Conservation (phyloP, 257 asterid species). For the Gentiana straminea region DNA sequence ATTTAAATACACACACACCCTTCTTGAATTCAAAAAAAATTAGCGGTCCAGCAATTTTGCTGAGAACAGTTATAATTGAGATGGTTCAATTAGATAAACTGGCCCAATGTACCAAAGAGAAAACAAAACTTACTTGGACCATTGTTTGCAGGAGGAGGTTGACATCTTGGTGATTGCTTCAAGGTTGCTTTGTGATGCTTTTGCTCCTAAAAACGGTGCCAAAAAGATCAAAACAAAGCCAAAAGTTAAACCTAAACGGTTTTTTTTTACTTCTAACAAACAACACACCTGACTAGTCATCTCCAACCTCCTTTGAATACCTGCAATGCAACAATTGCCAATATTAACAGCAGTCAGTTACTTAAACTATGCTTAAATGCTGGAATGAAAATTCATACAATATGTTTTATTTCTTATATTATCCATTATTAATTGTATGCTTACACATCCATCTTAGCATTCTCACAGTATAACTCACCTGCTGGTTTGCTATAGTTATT, state of each 20-base stretch:
- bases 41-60: too few relatives aligned
- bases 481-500: constrained; percentile 39
- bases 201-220: constrained; percentile 4
- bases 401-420: not conserved
- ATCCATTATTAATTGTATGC: too few relatives aligned
- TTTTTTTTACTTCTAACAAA: too few relatives aligned
- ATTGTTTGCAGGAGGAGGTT: constrained; percentile 49
- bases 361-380: not conserved
- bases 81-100: too few relatives aligned
- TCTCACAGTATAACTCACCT: constrained; percentile 24
- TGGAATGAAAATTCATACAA: not conserved
- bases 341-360: not conserved
- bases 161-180: constrained; percentile 67
- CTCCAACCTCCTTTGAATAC: constrained; percentile 76
- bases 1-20: too few relatives aligned
- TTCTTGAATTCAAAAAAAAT: too few relatives aligned
- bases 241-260: too few relatives aligned
- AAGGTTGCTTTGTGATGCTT: constrained; percentile 29
- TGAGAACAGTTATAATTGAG: too few relatives aligned
- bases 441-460: not conserved
- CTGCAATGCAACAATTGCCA: constrained; percentile 15
- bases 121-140: constrained; percentile 29
- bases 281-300: constrained; percentile 41
- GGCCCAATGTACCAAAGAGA: not conserved
- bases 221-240: too few relatives aligned